A percentile compares a stretch with the other conserved stretches of the same genome.
These are phyloP conservation scores for Carex scoparia DNA, from an alignment of 176 grass and related monocot genomes.

Conservation along the genomic window DNA sequence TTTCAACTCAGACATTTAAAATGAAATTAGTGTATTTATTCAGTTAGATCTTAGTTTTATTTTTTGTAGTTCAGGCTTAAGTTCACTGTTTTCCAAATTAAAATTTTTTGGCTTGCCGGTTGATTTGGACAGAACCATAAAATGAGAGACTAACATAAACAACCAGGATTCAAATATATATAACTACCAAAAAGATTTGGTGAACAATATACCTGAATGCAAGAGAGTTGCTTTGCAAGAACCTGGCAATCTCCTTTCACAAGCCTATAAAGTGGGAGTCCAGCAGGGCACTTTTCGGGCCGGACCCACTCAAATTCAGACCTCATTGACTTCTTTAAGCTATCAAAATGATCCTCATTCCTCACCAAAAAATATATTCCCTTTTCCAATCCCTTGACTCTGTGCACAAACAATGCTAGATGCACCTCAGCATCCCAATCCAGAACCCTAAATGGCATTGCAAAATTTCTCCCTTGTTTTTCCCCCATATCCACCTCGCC, in stretches of 20 bases:
- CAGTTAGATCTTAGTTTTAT: neutral
- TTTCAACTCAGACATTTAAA: neutral
- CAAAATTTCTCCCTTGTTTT: conserved; percentile 47
- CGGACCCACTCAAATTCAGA: conserved; percentile 68
- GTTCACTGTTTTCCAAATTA: neutral
- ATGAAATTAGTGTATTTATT: neutral
- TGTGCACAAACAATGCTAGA: conserved; percentile 69
- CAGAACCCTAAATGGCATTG: conserved; percentile 66
- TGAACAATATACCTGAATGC: conserved; percentile 53
- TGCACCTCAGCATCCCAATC: conserved; percentile 88
- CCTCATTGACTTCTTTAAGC: conserved; percentile 46
- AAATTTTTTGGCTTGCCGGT: neutral
- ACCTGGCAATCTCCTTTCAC: conserved; percentile 58
- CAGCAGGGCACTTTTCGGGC: conserved; percentile 63
- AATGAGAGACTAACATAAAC: neutral
- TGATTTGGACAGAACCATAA: neutral
- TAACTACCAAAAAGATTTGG: neutral
- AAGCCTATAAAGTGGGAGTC: conserved; percentile 67
- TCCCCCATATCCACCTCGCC: conserved; percentile 40
- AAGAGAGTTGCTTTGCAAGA: conserved; percentile 77
- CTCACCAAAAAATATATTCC: conserved; percentile 88
- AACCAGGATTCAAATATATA: neutral
- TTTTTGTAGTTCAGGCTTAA: neutral
- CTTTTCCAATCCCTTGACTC: conserved; percentile 46
- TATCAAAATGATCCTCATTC: conserved; percentile 72